Conservation (phyloP, 768 basidiomycete species). For the Lactarius hatsudake region DNA sequence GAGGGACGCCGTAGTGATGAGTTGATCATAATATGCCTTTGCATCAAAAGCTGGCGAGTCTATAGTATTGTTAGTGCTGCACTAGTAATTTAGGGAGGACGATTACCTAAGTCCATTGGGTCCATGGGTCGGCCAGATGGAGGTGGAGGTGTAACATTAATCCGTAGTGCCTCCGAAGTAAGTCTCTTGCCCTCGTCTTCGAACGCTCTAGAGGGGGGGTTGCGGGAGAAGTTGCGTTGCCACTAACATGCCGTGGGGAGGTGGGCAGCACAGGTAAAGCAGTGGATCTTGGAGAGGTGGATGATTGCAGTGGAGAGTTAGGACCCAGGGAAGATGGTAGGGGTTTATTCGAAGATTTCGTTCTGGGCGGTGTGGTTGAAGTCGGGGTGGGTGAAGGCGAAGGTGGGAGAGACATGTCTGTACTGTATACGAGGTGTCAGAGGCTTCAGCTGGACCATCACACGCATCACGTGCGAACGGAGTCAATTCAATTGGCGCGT, state of each 20-base stretch:
- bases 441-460: too few relatives aligned
- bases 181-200: constrained; percentile 58
- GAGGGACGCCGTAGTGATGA: constrained; percentile 79
- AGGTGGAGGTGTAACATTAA: constrained; percentile 68
- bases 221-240: constrained; percentile 8
- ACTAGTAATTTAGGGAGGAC: background rate
- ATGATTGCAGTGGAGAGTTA: constrained; percentile 14
- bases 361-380: constrained; percentile 19
- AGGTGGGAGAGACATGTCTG: constrained; percentile 18
- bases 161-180: constrained; percentile 85
- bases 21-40: constrained; percentile 78
- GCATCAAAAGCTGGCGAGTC: constrained; percentile 84
- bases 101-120: constrained; percentile 78
- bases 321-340: constrained; percentile 24
- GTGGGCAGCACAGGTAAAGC: background rate
- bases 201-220: constrained; percentile 25
- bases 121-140: constrained; percentile 58
- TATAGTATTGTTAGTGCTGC: constrained; percentile 33
- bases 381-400: constrained; percentile 8
- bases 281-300: background rate
- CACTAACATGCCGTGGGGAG: constrained; percentile 5
- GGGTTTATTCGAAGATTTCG: constrained; percentile 19
- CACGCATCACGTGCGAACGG: background rate
- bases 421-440: too few relatives aligned
- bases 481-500: constrained; percentile 5